phyloP scores from a whole-genome alignment of 352 stramenopile genomes.

The Phytophthora cryptogea region DNA sequence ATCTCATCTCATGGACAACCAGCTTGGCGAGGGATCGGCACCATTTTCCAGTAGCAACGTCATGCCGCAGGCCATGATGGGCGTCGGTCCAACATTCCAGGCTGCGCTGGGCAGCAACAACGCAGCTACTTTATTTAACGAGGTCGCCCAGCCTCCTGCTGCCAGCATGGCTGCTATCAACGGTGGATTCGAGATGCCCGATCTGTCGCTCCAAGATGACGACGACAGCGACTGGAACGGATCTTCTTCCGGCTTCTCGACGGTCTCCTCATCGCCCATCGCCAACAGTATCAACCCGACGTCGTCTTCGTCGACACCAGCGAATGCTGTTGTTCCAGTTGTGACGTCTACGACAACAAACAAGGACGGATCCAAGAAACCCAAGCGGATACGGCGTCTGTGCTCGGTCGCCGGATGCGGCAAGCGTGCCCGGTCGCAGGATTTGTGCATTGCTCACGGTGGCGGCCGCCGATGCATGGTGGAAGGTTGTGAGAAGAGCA shows the following conservation, averaged over 20 bases:
- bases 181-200: slow-evolving; percentile 9
- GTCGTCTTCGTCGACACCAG: neutral
- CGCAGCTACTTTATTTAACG: slow-evolving; percentile 15
- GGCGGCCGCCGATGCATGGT: slow-evolving; percentile 66
- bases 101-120: slow-evolving; percentile 9
- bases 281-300: neutral
- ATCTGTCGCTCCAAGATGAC: slow-evolving; percentile 18
- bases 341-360: neutral
- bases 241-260: slow-evolving; percentile 34
- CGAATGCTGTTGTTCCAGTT: neutral
- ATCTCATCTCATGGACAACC: slow-evolving; percentile 15
- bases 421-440: slow-evolving; percentile 84
- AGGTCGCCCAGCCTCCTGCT: slow-evolving; percentile 23
- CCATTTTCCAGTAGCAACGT: slow-evolving; percentile 15
- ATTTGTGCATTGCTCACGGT: slow-evolving; percentile 51
- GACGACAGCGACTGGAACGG: slow-evolving; percentile 30
- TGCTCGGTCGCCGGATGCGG: slow-evolving; percentile 72
- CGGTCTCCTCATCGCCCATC: slow-evolving; percentile 25
- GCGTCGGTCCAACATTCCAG: slow-evolving; percentile 5
- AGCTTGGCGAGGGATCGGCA: slow-evolving; percentile 10
- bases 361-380: slow-evolving; percentile 19
- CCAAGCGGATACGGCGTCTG: slow-evolving; percentile 44
- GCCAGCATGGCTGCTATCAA: slow-evolving; percentile 23
- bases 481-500: slow-evolving; percentile 77
- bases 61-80: slow-evolving; percentile 1